These are phyloP conservation scores for Schwanniomyces yamadae DNA, from an alignment of 805 yeast genomes.

Conservation along the genomic window DNA sequence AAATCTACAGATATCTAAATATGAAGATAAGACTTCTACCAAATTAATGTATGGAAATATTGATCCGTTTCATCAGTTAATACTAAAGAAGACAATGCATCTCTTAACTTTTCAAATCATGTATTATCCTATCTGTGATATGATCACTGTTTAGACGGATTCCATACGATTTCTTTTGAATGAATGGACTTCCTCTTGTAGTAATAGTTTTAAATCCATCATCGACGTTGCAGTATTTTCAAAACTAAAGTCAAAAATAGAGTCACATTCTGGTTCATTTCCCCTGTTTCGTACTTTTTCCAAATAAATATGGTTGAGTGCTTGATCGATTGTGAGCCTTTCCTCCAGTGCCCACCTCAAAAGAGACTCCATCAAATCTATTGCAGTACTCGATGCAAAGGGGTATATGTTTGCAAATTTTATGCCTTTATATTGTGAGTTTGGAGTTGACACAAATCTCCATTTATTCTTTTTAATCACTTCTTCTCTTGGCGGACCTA, in stretches of 20 bases:
- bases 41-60: too few relatives aligned
- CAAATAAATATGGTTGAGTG: conserved; percentile 59
- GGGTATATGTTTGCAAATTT: conserved; percentile 49
- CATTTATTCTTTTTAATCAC: conserved; percentile 34
- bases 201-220: conserved; percentile 44
- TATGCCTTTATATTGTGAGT: conserved; percentile 39
- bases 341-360: conserved; percentile 62
- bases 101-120: too few relatives aligned
- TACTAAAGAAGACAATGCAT: too few relatives aligned
- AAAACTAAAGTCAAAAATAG: conserved; percentile 64
- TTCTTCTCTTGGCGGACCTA: conserved; percentile 67
- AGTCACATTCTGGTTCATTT: conserved; percentile 54
- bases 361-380: conserved; percentile 51
- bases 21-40: too few relatives aligned
- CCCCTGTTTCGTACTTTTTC: conserved; percentile 48
- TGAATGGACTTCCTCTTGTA: conserved; percentile 52
- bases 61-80: too few relatives aligned
- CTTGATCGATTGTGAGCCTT: conserved; percentile 55
- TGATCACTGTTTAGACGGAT: neutral
- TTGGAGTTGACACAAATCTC: conserved; percentile 28
- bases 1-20: too few relatives aligned
- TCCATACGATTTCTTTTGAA: conserved; percentile 35
- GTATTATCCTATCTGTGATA: too few relatives aligned
- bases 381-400: conserved; percentile 52
- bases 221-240: conserved; percentile 39